Evolutionary conservation across 768 basidiomycete species (phyloP).

Genomic region (Guyanaporus albipodus): DNA sequence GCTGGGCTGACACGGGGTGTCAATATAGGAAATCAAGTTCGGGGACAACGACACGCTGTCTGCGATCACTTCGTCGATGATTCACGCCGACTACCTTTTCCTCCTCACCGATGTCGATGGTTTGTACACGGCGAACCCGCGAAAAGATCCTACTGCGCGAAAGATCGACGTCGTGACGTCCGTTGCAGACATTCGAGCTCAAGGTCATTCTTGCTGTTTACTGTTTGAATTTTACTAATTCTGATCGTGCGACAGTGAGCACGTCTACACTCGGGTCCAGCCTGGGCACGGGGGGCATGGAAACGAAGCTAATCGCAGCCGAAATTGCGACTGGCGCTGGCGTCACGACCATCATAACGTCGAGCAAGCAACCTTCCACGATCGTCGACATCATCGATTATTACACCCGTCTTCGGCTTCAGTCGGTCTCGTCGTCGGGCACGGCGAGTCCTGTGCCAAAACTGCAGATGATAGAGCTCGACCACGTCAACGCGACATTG

Average conservation of each 20-base stretch:
- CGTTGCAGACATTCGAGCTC: conserved; percentile 69
- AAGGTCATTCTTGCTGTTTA: conserved; percentile 50
- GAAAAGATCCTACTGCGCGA: conserved; percentile 80
- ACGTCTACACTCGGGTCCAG: conserved; percentile 89
- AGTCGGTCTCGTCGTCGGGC: conserved; percentile 35
- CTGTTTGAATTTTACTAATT: not conserved
- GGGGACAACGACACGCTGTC: conserved; percentile 99
- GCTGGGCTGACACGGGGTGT: not conserved
- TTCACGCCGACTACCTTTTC: conserved; percentile 96
- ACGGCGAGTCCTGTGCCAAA: conserved; percentile 25
- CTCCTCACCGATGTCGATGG: conserved; percentile 96
- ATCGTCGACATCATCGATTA: conserved; percentile 83
- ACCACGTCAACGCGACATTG: conserved; percentile 19
- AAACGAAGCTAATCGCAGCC: conserved; percentile 97
- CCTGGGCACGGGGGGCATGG: conserved; percentile 98
- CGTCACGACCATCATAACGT: conserved; percentile 86
- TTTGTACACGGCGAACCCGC: conserved; percentile 91
- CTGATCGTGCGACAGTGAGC: conserved; percentile 55
- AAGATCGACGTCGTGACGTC: conserved; percentile 82
- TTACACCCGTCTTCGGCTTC: conserved; percentile 45
- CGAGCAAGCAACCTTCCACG: conserved; percentile 71
- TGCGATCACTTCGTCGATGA: conserved; percentile 95
- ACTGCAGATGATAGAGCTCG: conserved; percentile 23
- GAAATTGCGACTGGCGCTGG: conserved; percentile 96
- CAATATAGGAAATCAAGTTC: conserved; percentile 94